Evolutionary conservation across 1,284 basidiomycete species (phyloP), one percentile per base, ranked within the genome.

Genomic region (Puccinia hordei): DNA sequence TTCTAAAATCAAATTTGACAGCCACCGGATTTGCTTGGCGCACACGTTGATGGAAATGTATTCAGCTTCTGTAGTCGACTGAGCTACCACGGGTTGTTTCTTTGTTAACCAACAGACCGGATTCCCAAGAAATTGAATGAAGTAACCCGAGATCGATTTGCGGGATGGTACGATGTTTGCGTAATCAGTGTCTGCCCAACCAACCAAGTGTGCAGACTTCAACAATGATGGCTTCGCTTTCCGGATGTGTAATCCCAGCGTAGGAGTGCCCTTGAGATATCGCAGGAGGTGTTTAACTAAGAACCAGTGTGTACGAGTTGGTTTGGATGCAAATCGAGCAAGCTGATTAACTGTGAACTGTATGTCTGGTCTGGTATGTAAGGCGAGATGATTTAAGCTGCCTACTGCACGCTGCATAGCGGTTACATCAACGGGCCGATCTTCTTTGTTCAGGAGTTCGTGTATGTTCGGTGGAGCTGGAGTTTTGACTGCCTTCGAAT

Each of bases 401-500:
- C 71, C 71, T n/a, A 73, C 8, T n/a, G 30, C 71, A 33, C 30
- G n/a, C 38, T 73, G 71, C 71, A 73, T 73, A 10, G 24, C 57
- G 1, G 30, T 38, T 1, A 55, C 22, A 27, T 35, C 27, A n/a
- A 73, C 35, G 2, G 46, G 49, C 4, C 4, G 4, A n/a, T 22
- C 2, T 19, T 33, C 30, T 22, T 13, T 13, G 5, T 4, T 46
- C 9, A 73, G 10, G 5, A 57, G 4, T 4, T 27, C 9, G 13
- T 73, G 71, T 22, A 55, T 8, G 30, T 73, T 73, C 10, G 22
- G 9, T 38, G 71, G 71, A 13, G 51, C 4, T 1, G 51, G 71
- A 2, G 24, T 12, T 27, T 51, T 73, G 17, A 73, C 53, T 1
- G 2, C 0, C 1, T 73, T 73, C 22, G 71, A 13, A 22, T 53